Evolutionary conservation across 352 stramenopile species (phyloP).

Genomic region (Globisporangium nodosum): DNA sequence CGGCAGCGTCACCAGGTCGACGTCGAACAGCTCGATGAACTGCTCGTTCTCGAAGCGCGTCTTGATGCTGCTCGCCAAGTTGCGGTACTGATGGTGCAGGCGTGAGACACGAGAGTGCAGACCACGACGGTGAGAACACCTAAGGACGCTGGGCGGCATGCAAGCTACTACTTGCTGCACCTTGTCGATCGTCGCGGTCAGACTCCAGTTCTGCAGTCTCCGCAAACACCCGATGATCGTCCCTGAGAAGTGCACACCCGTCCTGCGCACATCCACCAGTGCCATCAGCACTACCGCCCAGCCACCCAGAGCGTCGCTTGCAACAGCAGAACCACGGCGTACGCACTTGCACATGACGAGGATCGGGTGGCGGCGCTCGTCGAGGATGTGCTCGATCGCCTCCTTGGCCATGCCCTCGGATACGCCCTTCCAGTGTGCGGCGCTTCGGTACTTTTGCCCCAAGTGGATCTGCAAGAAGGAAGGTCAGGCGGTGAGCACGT

Average conservation of each 20-base stretch:
- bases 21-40: slow-evolving; percentile 87
- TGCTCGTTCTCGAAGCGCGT: slow-evolving; percentile 87
- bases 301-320: background rate
- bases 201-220: slow-evolving; percentile 80
- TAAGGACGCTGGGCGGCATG: no score
- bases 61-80: slow-evolving; percentile 81
- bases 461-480: slow-evolving; percentile 57
- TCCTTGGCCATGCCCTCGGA: slow-evolving; percentile 84
- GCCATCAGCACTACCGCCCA: background rate
- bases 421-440: slow-evolving; percentile 66
- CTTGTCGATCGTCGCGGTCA: slow-evolving; percentile 86
- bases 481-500: background rate
- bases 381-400: slow-evolving; percentile 77
- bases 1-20: slow-evolving; percentile 69
- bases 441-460: slow-evolving; percentile 72
- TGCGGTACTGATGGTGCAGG: slow-evolving; percentile 56
- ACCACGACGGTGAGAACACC: background rate
- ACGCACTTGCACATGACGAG: slow-evolving; percentile 87
- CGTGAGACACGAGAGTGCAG: background rate
- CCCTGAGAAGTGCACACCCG: slow-evolving; percentile 65
- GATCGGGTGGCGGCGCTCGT: slow-evolving; percentile 72
- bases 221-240: slow-evolving; percentile 81
- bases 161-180: slow-evolving; percentile 13
- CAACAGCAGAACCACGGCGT: background rate
- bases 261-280: slow-evolving; percentile 22